phyloP scores from a whole-genome alignment of 805 yeast genomes.

The Yamadazyma takamatsuzukensis region DNA sequence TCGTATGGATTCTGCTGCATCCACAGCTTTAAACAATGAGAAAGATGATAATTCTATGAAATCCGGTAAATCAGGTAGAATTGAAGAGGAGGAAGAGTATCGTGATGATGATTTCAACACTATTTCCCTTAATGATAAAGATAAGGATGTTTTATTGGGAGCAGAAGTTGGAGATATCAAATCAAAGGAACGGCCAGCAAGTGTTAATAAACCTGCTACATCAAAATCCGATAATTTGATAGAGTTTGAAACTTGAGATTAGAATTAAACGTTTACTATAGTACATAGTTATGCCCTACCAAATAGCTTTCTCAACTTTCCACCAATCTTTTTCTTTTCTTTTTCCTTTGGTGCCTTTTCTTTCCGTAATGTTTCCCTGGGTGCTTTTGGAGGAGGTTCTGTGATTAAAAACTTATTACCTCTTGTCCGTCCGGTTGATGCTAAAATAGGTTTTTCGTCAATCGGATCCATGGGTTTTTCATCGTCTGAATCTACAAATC shows the following conservation, averaged over 20 bases:
- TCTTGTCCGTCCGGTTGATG: too few relatives aligned
- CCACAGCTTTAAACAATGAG: constrained; percentile 18
- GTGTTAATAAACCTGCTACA: constrained; percentile 1
- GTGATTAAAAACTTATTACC: constrained; percentile 9
- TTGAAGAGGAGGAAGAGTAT: constrained; percentile 40
- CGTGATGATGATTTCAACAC: constrained; percentile 44
- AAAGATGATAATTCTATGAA: constrained; percentile 13
- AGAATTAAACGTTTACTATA: not conserved
- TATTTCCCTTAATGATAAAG: constrained; percentile 38
- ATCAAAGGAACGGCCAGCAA: not conserved
- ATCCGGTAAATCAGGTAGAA: constrained; percentile 26
- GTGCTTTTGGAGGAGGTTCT: too few relatives aligned
- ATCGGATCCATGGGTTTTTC: constrained; percentile 16
- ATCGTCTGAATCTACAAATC: constrained; percentile 29
- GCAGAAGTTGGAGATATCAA: constrained; percentile 39
- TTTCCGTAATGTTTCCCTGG: too few relatives aligned
- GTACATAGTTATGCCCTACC: constrained; percentile 20
- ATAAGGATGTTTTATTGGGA: constrained; percentile 47
- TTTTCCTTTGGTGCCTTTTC: constrained; percentile 15
- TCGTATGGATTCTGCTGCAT: constrained; percentile 74
- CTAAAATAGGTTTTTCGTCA: too few relatives aligned
- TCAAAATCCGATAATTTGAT: constrained; percentile 27
- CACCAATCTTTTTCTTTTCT: constrained; percentile 35
- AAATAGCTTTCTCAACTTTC: constrained; percentile 37
- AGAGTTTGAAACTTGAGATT: constrained; percentile 39